These are phyloP conservation scores for Talaromyces piceae DNA, from an alignment of 2,329 filamentous ascomycete species.

Conservation along the genomic window DNA sequence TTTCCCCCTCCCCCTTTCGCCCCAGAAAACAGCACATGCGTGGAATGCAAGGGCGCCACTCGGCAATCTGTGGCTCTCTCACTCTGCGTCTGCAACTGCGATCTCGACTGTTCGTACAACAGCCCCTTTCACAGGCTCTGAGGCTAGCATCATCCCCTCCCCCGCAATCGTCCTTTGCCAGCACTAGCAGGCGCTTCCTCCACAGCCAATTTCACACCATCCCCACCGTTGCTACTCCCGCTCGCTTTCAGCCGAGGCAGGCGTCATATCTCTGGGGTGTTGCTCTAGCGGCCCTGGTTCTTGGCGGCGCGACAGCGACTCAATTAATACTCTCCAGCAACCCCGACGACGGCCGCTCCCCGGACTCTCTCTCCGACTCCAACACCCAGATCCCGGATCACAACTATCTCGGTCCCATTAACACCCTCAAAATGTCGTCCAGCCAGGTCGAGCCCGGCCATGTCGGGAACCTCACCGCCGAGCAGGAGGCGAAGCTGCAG, in stretches of 20 bases:
- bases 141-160: constrained; percentile 12
- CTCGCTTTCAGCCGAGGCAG: constrained; percentile 21
- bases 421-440: constrained; percentile 31
- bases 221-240: constrained; percentile 9
- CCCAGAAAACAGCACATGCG: constrained; percentile 26
- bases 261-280: constrained; percentile 33
- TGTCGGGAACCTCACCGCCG: constrained; percentile 77
- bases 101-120: constrained; percentile 12
- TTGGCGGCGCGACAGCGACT: constrained; percentile 30
- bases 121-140: constrained; percentile 4
- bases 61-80: constrained; percentile 26
- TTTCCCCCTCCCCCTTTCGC: too few species aligned
- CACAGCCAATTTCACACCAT: constrained; percentile 17
- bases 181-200: constrained; percentile 20
- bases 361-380: background rate
- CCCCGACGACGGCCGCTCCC: background rate
- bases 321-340: constrained; percentile 12
- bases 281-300: constrained; percentile 23
- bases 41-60: constrained; percentile 23
- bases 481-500: constrained; percentile 80
- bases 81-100: constrained; percentile 12
- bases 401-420: constrained; percentile 26
- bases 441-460: constrained; percentile 49
- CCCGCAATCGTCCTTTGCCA: constrained; percentile 16
- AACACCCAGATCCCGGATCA: constrained; percentile 12